Evolutionary conservation across 257 asterid genomes (phyloP), one percentile per base, ranked within the genome.

Genomic region (Solanum rostratum): DNA sequence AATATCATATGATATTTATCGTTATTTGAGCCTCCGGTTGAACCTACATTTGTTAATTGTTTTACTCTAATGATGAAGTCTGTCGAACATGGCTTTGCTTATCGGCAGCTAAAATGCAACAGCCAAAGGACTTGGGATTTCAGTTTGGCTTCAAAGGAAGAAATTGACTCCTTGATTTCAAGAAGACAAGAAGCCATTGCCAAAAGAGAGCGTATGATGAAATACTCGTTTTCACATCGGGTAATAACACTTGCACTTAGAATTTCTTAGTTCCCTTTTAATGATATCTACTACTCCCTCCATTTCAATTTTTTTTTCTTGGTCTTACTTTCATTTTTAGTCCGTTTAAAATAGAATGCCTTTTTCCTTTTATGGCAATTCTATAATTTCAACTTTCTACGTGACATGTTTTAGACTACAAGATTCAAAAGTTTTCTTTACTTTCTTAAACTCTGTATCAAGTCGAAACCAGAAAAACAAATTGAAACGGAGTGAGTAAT

Each of bases 121-220:
- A 87, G 87, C 78, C 90, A 85, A 37, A 91, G 89, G 88, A 88
- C 82, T 22, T 91, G 97, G 97, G 96, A 93, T 90, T 80, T 87
- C 79, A 88, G 92, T 87, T 86, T 84, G 89, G 79, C 85, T 33
- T 86, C 95, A 1, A 89, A 86, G 84, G 95, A 92, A 82, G 93
- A 87, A 27, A 86, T 85, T 89, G 95, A 95, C 76, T 90, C 92
- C 15, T 30, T 91, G 87, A 89, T 87, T 86, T 85, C 86, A 22
- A 93, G 88, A 74, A 93, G 88, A 87, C 94, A 87, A 74, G 98
- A 94, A 74, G 93, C 95, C 80, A 29, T 87, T 10, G 85, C 90
- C 84, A 95, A 91, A 91, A 88, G 97, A 86, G 97, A 94, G 68
- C 91, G 94, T 18, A 91, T 93, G 92, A 94, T 89, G 92, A 94